Percentiles rank a stretch among this genome's conserved stretches.
These are phyloP conservation scores for Lactarius sp. DNA, from an alignment of 768 basidiomycete species.

Conservation along the genomic window DNA sequence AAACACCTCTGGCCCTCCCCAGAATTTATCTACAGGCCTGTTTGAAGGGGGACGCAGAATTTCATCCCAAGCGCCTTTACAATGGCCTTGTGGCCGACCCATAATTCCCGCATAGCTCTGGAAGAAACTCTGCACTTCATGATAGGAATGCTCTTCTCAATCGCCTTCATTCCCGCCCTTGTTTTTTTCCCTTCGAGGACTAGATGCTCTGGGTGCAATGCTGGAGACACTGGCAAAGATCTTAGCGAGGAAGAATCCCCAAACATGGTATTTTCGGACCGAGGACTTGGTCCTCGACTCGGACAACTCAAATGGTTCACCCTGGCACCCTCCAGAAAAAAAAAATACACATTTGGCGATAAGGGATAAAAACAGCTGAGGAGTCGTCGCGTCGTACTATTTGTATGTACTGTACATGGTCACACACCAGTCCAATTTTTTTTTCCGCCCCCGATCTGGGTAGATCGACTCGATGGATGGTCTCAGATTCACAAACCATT, in stretches of 20 bases:
- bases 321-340: too few species aligned
- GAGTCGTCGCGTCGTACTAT: too few species aligned
- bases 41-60: background rate
- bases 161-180: background rate
- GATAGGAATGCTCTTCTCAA: background rate
- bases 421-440: too few species aligned
- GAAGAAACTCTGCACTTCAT: background rate
- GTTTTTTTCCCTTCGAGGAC: background rate
- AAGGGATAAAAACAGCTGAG: background rate
- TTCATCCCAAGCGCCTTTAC: background rate
- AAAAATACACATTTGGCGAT: background rate
- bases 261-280: conserved; percentile 15
- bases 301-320: background rate
- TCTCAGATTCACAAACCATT: background rate
- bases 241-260: conserved; percentile 19
- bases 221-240: background rate
- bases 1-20: background rate
- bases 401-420: background rate
- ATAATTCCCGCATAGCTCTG: background rate
- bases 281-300: background rate
- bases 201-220: background rate
- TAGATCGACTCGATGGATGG: background rate
- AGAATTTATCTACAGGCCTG: conserved; percentile 1
- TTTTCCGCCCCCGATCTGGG: background rate
- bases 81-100: background rate